Base-by-base conservation (phyloP, 768 basidiomycete species). In the Termitomyces titanicus region DNA sequence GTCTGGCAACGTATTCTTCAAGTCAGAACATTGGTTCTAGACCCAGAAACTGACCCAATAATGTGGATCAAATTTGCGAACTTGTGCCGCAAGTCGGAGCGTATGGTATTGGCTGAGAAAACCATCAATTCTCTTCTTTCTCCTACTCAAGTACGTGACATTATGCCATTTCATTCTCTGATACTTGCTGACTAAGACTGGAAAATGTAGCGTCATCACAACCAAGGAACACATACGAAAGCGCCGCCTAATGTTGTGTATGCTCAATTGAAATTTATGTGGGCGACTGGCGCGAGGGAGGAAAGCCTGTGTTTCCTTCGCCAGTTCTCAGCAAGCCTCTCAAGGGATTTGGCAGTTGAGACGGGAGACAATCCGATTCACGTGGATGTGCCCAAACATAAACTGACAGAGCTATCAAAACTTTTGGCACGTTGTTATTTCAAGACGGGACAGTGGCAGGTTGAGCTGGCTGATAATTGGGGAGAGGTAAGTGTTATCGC, bases 31-130 rank as follows among this genome's bases (percentile, higher is more conserved):
- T 79, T 98, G 50, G 94, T 99, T 20, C 77, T 98, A 25, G 90
- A 84, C 42, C 96, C 97, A 0, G 91, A 91, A 60, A 94, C 97
- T 59, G 94, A 98, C 66, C 92, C 91, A 42, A 83, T 90, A 44
- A 98, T 97, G 86, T 98, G 95, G 94, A 97, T 99, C 72, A 94
- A 97, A 72, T 98, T 99, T 65, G 93, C 96, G 2, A 98, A 99
- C 64, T 76, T 98, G 1, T 98, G 97, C 67, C 91, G 97, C 49
- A 96, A 96, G 72, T 90, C 85, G 17, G 94, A 96, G 47, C 85
- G 97, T 5, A 92, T 98, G 83, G 81, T 82, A n/a, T 74, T 99
- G 47, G 95, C 96, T 0, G 94, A 98, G 63, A 98, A 98, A 74
- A 97, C 96, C 0, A 89, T 99, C 64, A 92, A 94, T 60, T 96